Percentiles rank a stretch among this genome's conserved stretches.
phyloP scores from a whole-genome alignment of 2,329 filamentous ascomycete genomes.

The Acrocalymma vagum region DNA sequence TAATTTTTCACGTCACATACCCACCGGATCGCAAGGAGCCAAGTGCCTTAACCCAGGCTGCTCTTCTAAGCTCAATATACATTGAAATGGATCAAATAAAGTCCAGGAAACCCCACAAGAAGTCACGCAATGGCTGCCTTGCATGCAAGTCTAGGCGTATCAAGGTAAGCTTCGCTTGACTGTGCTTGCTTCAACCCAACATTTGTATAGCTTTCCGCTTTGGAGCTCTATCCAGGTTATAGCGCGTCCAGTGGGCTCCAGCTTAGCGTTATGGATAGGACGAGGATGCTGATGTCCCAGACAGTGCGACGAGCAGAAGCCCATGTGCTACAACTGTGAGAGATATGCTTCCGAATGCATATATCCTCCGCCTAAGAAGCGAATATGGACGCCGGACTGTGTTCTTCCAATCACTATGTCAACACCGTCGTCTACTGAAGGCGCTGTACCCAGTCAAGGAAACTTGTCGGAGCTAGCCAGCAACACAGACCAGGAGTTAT shows the following conservation, averaged over 20 bases:
- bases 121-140: conserved; percentile 24
- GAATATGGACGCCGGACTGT: not conserved
- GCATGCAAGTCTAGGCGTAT: conserved; percentile 25
- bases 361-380: conserved; percentile 19
- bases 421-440: conserved; percentile 18
- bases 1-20: too few species aligned
- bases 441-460: not conserved
- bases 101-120: conserved; percentile 22
- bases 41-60: too few species aligned
- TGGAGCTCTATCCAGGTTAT: too few species aligned
- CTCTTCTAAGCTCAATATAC: too few species aligned
- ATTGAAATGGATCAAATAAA: conserved; percentile 13
- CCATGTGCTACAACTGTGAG: conserved; percentile 26
- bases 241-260: conserved; percentile 19
- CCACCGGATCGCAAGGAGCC: too few species aligned
- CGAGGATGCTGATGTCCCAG: not conserved
- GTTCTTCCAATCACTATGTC: conserved; percentile 8
- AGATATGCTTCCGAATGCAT: conserved; percentile 30
- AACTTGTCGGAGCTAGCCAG: not conserved
- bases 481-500: not conserved
- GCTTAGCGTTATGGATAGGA: too few species aligned
- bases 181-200: not conserved
- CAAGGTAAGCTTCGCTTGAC: conserved; percentile 14
- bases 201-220: too few species aligned
- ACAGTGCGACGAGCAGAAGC: conserved; percentile 33